Evolutionary conservation across 176 grass and related monocot genomes (phyloP).

Genomic region (Thalia dealbata): DNA sequence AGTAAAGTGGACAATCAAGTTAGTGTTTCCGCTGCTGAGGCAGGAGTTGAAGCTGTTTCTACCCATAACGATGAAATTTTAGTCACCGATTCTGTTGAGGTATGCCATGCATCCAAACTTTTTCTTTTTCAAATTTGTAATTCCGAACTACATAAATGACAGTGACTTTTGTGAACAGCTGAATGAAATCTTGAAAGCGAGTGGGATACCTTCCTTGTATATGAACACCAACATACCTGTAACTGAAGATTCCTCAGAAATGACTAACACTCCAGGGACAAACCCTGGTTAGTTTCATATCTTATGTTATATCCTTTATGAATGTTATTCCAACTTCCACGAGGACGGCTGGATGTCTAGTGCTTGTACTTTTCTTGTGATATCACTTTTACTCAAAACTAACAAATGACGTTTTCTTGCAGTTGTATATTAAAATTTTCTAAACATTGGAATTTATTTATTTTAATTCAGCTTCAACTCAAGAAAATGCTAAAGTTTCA

Average conservation of each 20-base stretch:
- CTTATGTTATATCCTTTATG: neutral
- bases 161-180: conserved; percentile 25
- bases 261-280: conserved; percentile 25
- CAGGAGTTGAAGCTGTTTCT: conserved; percentile 25
- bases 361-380: neutral
- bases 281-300: conserved; percentile 30
- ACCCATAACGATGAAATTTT: conserved; percentile 29
- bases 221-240: conserved; percentile 21
- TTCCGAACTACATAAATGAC: too few relatives aligned
- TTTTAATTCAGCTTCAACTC: conserved; percentile 23
- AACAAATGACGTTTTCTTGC: neutral
- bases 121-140: neutral
- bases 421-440: neutral
- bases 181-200: conserved; percentile 29
- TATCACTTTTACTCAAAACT: neutral
- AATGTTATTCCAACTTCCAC: too few relatives aligned
- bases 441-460: neutral
- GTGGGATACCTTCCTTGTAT: conserved; percentile 21
- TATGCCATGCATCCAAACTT: conserved; percentile 27
- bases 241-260: conserved; percentile 33
- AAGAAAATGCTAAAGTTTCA: conserved; percentile 20
- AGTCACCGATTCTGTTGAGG: conserved; percentile 19
- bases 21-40: conserved; percentile 28
- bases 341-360: too few relatives aligned
- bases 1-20: conserved; percentile 29